Percentiles rank a stretch among this genome's conserved stretches.
Conservation (phyloP, 768 basidiomycete genomes). For the Asterophora parasitica region DNA sequence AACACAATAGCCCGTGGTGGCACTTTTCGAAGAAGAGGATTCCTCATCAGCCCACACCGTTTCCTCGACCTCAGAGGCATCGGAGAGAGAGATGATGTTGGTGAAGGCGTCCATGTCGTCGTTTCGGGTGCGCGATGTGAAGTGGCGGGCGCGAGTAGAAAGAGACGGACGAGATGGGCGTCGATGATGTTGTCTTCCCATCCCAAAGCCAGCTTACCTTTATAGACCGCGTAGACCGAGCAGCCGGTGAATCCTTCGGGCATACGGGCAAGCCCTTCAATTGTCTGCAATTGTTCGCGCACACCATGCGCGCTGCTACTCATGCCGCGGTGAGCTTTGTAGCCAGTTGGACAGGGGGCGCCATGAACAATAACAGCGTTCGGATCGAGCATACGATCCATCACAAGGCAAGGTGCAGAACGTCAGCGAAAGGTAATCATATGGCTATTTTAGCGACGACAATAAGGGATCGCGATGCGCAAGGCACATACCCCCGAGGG, state of each 20-base stretch:
- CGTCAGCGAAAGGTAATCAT: neutral
- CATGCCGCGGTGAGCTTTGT: neutral
- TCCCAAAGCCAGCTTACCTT: neutral
- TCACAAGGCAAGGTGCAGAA: too few species aligned
- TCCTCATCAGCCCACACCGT: constrained; percentile 3
- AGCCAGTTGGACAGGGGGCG: neutral
- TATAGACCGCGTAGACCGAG: neutral
- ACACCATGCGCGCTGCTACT: too few species aligned
- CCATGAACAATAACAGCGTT: neutral
- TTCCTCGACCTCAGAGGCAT: constrained; percentile 4
- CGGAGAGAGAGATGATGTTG: neutral
- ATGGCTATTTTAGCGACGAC: neutral
- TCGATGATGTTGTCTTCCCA: neutral
- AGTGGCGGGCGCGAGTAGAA: neutral
- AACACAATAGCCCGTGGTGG: neutral
- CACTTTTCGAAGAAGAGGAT: neutral
- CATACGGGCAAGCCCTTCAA: neutral
- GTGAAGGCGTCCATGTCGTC: constrained; percentile 10
- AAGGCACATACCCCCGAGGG: neutral
- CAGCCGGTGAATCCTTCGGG: neutral
- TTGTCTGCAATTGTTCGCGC: constrained; percentile 1
- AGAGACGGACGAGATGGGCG: neutral
- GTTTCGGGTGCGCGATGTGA: neutral
- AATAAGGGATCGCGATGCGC: constrained; percentile 1
- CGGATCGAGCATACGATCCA: neutral